phyloP scores from a whole-genome alignment of 2,329 filamentous ascomycete species.

The Epichloe coenophiala region DNA sequence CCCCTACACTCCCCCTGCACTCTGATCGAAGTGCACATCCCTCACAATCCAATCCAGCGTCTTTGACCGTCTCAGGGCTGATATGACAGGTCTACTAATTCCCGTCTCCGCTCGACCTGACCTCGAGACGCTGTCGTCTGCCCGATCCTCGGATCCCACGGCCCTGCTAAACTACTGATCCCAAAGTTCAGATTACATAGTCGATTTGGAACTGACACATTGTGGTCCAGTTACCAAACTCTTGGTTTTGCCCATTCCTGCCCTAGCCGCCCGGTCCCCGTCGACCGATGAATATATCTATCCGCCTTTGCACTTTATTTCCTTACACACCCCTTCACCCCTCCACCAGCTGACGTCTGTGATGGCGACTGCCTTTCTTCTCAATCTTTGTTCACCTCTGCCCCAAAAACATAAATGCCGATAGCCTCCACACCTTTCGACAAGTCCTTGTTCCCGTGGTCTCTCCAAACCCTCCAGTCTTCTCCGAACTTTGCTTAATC shows the following conservation, averaged over 20 bases:
- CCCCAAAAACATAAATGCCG: constrained; percentile 22
- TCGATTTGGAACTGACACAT: constrained; percentile 6
- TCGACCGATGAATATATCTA: constrained; percentile 2
- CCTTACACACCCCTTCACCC: constrained; percentile 3
- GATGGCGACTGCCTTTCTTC: not conserved
- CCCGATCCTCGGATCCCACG: constrained; percentile 13
- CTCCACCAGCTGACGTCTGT: not conserved
- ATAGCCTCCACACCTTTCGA: constrained; percentile 13
- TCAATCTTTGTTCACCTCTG: not conserved
- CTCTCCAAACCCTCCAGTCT: not conserved
- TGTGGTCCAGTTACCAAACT: constrained; percentile 8
- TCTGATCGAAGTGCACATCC: not conserved
- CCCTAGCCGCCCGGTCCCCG: constrained; percentile 5
- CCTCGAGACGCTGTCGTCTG: constrained; percentile 12
- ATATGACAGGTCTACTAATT: constrained; percentile 24
- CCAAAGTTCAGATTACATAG: constrained; percentile 7
- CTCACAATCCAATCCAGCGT: constrained; percentile 8
- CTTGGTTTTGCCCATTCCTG: constrained; percentile 10
- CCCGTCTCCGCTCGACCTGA: constrained; percentile 8
- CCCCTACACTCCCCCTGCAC: not conserved
- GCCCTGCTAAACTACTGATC: not conserved
- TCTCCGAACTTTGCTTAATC: not conserved
- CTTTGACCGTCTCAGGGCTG: constrained; percentile 14
- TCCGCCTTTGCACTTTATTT: not conserved
- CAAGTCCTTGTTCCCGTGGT: not conserved